Percentiles rank a stretch among this genome's conserved stretches.
Conservation (phyloP, 2,329 filamentous ascomycete species). For the Fusarium subtropicale region DNA sequence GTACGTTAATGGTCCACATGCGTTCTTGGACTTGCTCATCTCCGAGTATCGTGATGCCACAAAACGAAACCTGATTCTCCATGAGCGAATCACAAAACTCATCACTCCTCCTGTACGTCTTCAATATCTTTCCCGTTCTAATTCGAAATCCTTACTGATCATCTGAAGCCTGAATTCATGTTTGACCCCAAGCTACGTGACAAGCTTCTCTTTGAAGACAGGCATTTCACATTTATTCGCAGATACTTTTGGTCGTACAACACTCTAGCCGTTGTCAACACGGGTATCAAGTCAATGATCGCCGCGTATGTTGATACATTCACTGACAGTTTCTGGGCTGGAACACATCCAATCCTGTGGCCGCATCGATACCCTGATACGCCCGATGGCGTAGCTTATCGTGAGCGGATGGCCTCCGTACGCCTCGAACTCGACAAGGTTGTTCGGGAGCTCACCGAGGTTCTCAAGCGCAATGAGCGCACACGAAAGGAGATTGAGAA, state of each 20-base stretch:
- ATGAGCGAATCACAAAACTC: conserved; percentile 67
- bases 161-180: conserved; percentile 62
- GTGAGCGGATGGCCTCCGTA: conserved; percentile 59
- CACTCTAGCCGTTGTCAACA: conserved; percentile 69
- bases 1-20: conserved; percentile 70
- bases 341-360: conserved; percentile 66
- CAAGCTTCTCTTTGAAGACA: conserved; percentile 70
- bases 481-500: conserved; percentile 66
- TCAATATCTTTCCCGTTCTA: background rate
- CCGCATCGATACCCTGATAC: conserved; percentile 62
- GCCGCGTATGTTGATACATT: conserved; percentile 68
- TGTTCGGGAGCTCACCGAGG: conserved; percentile 60
- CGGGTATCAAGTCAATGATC: conserved; percentile 68
- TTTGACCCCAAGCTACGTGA: conserved; percentile 67
- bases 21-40: conserved; percentile 68
- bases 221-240: conserved; percentile 69
- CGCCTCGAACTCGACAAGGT: conserved; percentile 63
- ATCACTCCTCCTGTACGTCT: conserved; percentile 58
- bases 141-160: conserved; percentile 17
- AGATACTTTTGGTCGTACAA: conserved; percentile 74
- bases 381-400: conserved; percentile 60
- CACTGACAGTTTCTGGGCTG: conserved; percentile 68
- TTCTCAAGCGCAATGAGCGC: conserved; percentile 64
- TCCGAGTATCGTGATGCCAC: conserved; percentile 71
- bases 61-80: conserved; percentile 68